Evolutionary conservation across 2,329 filamentous ascomycete genomes (phyloP).

Genomic region (Alternaria rosae): DNA sequence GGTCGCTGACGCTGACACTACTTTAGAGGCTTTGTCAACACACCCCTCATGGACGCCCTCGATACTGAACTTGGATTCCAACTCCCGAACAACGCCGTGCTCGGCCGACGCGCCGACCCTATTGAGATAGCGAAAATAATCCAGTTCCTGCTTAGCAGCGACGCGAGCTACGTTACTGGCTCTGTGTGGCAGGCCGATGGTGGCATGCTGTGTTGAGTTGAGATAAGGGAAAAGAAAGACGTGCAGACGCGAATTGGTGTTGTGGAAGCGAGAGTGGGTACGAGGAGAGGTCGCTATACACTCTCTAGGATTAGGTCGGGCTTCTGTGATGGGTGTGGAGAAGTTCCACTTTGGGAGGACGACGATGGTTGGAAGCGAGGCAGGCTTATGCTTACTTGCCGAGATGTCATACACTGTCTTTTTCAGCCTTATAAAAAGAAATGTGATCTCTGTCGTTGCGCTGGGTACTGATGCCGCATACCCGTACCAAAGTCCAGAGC

Average conservation of each 20-base stretch:
- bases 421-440: neutral
- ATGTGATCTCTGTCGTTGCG: neutral
- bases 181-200: conserved; percentile 26
- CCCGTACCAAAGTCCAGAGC: neutral
- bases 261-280: neutral
- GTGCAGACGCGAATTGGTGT: neutral
- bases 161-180: conserved; percentile 28
- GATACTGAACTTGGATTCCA: neutral
- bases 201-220: conserved; percentile 21
- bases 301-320: neutral
- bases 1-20: neutral
- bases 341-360: neutral
- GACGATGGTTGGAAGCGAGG: neutral
- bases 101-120: conserved; percentile 17
- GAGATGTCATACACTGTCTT: neutral
- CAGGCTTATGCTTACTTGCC: neutral
- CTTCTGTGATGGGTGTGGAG: neutral
- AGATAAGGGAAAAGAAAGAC: neutral
- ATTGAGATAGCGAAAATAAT: conserved; percentile 26
- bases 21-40: conserved; percentile 24
- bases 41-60: conserved; percentile 18
- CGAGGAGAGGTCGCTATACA: neutral
- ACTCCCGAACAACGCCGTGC: conserved; percentile 17
- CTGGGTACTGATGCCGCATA: neutral
- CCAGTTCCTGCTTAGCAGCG: conserved; percentile 23